Base-by-base conservation (phyloP, 139 green algal genomes). In the Tetradesmus lagerheimii region DNA sequence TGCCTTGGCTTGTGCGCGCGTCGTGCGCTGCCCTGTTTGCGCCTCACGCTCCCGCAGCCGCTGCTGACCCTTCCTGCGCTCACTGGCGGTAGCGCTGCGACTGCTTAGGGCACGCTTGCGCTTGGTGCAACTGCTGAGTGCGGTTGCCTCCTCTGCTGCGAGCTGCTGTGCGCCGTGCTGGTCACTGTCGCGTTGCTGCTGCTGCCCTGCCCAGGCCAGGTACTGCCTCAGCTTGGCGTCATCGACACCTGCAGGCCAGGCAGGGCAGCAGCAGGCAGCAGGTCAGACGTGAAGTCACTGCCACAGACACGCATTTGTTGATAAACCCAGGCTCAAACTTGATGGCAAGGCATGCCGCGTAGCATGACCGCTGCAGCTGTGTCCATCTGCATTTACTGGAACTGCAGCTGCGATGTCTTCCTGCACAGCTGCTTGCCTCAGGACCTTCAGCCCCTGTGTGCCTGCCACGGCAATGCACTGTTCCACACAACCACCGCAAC, bases 181-280 rank as follows among this genome's bases (percentile, higher is more conserved):
- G 6, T 74, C 9, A 11, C n/a, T 41, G 45, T 1, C 35, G 37
- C 35, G 11, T 18, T 89, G 84, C 39, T 50, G 39, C 45, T 76
- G n/a, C 18, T 5, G 34, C 11, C 31, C 83, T 23, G 31, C 14
- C 86, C 86, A 90, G 1, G 86, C 34, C 34, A 86, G 43, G 75
- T 90, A 90, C 45, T 74, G 43, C 35, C 35, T 85, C 45, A 90
- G 53, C 34, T 86, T 86, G 47, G 34, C 20, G 27, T 90, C 86
- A 16, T 86, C 50, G 29, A 90, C 50, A 50, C 76, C 86, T 90
- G 76, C 34, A 37, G 16, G 71, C 27, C 12, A 38, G 12, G 64
- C 39, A 37, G 1, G 16, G 64, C 39, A 37, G 1, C 4, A n/a
- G 20, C 35, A 38, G 9, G 83, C 47, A 47, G 39, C 5, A 80